Conservation (phyloP, 148 eudicot genomes). For the Fagopyrum tataricum region DNA sequence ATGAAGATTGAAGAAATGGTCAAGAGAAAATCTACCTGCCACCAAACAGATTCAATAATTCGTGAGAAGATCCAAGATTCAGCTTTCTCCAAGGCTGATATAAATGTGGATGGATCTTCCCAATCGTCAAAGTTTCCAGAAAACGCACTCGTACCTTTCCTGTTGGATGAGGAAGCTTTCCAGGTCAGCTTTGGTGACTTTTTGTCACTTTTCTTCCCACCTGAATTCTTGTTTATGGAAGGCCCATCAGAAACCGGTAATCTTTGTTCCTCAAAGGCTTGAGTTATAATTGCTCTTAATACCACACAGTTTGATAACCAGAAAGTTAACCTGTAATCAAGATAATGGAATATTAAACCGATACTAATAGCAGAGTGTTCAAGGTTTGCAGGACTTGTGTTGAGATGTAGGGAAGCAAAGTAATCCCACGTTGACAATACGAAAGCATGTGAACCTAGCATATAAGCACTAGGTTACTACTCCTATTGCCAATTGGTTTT, state of each 20-base stretch:
- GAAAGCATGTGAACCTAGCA: no score
- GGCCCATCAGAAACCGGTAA: slow-evolving; percentile 41
- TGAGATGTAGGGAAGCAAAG: no score
- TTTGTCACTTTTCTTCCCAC: slow-evolving; percentile 29
- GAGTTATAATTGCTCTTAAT: slow-evolving; percentile 56
- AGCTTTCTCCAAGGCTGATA: slow-evolving; percentile 52
- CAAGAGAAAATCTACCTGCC: slow-evolving; percentile 56
- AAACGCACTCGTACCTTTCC: slow-evolving; percentile 19
- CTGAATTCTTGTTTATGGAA: slow-evolving; percentile 17
- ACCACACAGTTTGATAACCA: slow-evolving; percentile 80
- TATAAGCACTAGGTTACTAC: no score
- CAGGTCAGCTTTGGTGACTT: slow-evolving; percentile 37
- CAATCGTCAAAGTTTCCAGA: slow-evolving; percentile 32
- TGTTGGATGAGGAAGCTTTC: slow-evolving; percentile 40
- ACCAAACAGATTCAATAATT: slow-evolving; percentile 88
- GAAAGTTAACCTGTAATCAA: slow-evolving; percentile 56
- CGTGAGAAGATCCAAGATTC: slow-evolving; percentile 92
- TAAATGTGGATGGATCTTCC: slow-evolving; percentile 51
- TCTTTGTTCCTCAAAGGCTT: slow-evolving; percentile 33
- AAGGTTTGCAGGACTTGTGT: neutral
- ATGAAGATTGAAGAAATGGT: neutral
- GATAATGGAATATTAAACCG: neutral
- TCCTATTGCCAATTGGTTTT: no score
- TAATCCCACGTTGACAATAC: no score
- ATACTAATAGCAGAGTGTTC: neutral